Evolutionary conservation across 257 asterid species (phyloP).

Genomic region (Capsicum rhomboideum): DNA sequence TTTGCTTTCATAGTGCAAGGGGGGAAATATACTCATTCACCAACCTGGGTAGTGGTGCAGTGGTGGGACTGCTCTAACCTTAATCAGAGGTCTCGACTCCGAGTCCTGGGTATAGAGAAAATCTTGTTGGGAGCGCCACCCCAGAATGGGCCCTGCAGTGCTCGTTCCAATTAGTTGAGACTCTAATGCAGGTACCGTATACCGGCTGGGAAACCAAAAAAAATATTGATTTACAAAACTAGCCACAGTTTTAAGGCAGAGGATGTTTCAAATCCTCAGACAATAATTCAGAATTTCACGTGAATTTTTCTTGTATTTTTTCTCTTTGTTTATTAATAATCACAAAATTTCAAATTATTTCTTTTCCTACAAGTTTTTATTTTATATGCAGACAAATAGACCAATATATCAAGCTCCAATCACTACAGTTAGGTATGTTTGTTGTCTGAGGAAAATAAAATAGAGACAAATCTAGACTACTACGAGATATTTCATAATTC

Average conservation of each 20-base stretch:
- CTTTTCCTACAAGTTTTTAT: not conserved
- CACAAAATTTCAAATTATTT: not conserved
- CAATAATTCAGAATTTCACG: slow-evolving; percentile 11
- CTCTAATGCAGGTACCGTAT: too few species aligned
- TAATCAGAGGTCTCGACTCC: too few species aligned
- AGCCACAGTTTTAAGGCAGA: not conserved
- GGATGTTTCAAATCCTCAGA: slow-evolving; percentile 8
- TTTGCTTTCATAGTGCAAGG: not conserved
- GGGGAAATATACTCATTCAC: not conserved
- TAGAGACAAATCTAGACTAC: slow-evolving; percentile 9
- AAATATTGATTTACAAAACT: not conserved
- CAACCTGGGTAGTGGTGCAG: too few species aligned
- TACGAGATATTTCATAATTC: not conserved
- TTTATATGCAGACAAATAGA: not conserved
- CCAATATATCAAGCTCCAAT: not conserved
- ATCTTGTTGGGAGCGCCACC: too few species aligned
- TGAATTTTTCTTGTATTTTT: not conserved
- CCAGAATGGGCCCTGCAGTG: too few species aligned
- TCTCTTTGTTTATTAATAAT: not conserved
- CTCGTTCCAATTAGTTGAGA: too few species aligned
- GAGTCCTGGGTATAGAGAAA: too few species aligned
- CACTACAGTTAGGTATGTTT: slow-evolving; percentile 6
- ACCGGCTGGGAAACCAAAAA: too few species aligned
- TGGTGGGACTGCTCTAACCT: too few species aligned
- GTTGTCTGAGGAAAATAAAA: not conserved